A percentile compares a stretch with the other conserved stretches of the same genome.
phyloP scores from a whole-genome alignment of 768 basidiomycete species.

The Boletus bicolor region DNA sequence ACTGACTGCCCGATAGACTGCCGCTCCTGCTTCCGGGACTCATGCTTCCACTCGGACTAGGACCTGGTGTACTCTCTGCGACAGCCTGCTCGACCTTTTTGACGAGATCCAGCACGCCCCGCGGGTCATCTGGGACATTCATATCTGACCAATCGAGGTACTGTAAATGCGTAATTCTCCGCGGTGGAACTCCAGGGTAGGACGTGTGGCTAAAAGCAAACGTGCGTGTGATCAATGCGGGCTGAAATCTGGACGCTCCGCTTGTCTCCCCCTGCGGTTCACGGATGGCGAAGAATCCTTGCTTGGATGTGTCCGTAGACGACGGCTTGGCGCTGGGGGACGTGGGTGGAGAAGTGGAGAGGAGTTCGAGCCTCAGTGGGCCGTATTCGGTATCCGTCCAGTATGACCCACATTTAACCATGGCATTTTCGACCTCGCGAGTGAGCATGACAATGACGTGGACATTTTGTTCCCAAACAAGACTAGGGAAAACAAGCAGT shows the following conservation, averaged over 20 bases:
- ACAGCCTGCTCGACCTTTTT: slow-evolving; percentile 52
- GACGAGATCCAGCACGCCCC: slow-evolving; percentile 70
- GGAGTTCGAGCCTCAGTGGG: slow-evolving; percentile 56
- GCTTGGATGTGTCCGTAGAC: slow-evolving; percentile 20
- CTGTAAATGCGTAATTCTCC: slow-evolving; percentile 83
- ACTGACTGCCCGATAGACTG: slow-evolving; percentile 17
- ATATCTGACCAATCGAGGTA: slow-evolving; percentile 97
- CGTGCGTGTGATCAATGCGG: slow-evolving; percentile 49
- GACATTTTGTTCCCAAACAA: slow-evolving; percentile 93
- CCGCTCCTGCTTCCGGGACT: slow-evolving; percentile 21
- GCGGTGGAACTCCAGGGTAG: slow-evolving; percentile 55
- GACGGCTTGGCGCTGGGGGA: slow-evolving; percentile 33
- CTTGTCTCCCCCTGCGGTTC: slow-evolving; percentile 15
- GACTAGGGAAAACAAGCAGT: slow-evolving; percentile 37
- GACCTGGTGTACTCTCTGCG: slow-evolving; percentile 29
- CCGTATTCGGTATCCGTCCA: slow-evolving; percentile 76
- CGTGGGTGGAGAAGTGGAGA: slow-evolving; percentile 42
- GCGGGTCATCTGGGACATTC: slow-evolving; percentile 85
- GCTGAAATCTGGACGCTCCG: slow-evolving; percentile 14
- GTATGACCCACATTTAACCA: slow-evolving; percentile 89
- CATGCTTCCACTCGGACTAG: slow-evolving; percentile 25
- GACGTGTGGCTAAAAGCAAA: slow-evolving; percentile 66
- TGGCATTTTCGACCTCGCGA: slow-evolving; percentile 81
- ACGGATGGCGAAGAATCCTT: slow-evolving; percentile 38
- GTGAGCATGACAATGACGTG: slow-evolving; percentile 97